Evolutionary conservation across 2,329 filamentous ascomycete species (phyloP), one percentile per base, ranked within the genome.

Genomic region (Raffaelea arxii): DNA sequence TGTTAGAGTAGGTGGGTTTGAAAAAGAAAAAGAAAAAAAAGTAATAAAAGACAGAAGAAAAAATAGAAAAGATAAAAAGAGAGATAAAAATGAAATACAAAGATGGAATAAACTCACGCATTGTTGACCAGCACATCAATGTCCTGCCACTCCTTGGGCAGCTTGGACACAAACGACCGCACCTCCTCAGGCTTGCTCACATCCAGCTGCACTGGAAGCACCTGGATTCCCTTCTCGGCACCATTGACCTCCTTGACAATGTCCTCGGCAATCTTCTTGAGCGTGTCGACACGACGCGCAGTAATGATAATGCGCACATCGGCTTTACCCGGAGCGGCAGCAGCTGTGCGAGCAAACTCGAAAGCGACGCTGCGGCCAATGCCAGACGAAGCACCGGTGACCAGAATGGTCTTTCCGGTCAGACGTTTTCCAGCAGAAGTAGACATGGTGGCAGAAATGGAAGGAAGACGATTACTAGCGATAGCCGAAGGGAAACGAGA

Each of bases 111-210:
- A 19, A 72, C 84, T 63, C 65, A 94, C 87, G 91, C 91, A 72
- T 97, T 97, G 69, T 98, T 98, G 23, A 98, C 87, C 49, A 98
- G 68, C 3, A 97, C 76, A 62, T 97, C 79, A 53, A 97, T 84
- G 23, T 88, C 80, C 62, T 77, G 80, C 69, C 87, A 97, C 60
- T 89, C 90, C 51, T 80, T 78, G 0, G 91, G 90, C 56, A 97
- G 66, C 36, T 71, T 75, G 2, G 66, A 68, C 12, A 96, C 81
- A 59, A 97, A 91, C 36, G 66, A 68, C 44, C 74, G 73, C 4
- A 97, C 76, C 59, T 92, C 81, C 3, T 81, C 77, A 0, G 86
- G 72, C 49, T 85, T 84, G 70, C 85, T 90, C 46, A 98, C 83
- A 63, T 98, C 92, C 45, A 97, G 74, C 70, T 88, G 82, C 11